Evolutionary conservation across 257 asterid species (phyloP), one percentile per base, ranked within the genome.

Genomic region (Solanum pimpinellifolium): DNA sequence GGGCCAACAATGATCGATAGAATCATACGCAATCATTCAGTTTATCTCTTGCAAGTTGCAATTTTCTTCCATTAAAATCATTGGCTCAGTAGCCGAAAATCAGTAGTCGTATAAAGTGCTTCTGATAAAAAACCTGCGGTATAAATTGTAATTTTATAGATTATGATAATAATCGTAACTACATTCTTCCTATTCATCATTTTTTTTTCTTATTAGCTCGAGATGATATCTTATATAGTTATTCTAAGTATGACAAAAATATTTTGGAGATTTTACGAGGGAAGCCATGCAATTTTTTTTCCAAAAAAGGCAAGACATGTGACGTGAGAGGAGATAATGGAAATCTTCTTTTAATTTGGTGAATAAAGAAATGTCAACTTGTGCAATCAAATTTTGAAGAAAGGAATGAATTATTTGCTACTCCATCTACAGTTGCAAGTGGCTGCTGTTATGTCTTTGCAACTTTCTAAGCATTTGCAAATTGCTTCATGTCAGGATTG

Each of bases 11-110:
- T 83, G 84, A 31, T 86, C 52, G 75, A 83, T 70, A 35, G 21
- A 85, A 81, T 85, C 90, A 75, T 91, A 69, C 74, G 41, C 82
- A 70, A 47, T 86, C 84, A 87, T 85, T 87, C 69, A 21, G 87
- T 69, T 29, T 29, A 29, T 69, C 23, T 70, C 23, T 70, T 31
- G 88, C 90, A 88, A 86, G 83, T 88, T 88, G 87, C 86, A 27
- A 27, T 11, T 72, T n/a, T 77, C n/a, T 77, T 35, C 39, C 12
- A 77, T 44, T 7, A 77, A 77, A 44, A 77, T 44, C 84, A 44
- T 77, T 44, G 9, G 15, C 84, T 25, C 60, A 14, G 14, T 77
- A 44, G 62, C 37, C 83, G 23, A 42, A 77, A 42, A 77, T 44
- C n/a, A 42, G 23, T 16, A 18, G 15, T 23, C n/a, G 12, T 39